Evolutionary conservation across 2,329 filamentous ascomycete species (phyloP), one percentile per base, ranked within the genome.

Genomic region (Botrytis sinoallii): DNA sequence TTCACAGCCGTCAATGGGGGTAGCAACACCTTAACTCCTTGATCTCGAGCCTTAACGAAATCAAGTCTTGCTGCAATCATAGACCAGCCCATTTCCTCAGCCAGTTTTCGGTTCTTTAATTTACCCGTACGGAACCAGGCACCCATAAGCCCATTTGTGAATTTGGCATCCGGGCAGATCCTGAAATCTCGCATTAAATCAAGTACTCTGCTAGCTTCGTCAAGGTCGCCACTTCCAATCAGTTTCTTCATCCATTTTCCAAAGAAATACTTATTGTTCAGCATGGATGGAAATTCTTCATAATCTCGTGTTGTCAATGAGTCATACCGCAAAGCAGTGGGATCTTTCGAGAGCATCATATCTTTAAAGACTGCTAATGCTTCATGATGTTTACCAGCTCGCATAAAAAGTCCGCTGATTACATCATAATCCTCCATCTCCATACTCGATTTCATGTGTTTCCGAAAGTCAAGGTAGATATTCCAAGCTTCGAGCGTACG

Each of bases 241-340:
- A 97, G 88, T 68, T 92, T 90, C 82, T 95, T 95, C 79, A 97
- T 87, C 95, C 94, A 97, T 78, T 93, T 95, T 48, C 91, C 92
- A 77, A 94, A 92, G 82, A 97, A 93, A 82, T 94, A 95, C 76
- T 91, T 90, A 81, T 97, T 96, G 64, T 85, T 84, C 72, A 88
- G 86, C 48, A 81, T 81, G 20, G 82, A 80, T 7, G 89, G 89
- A 32, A 91, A 79, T 2, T 40, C 12, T 10, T 40, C 35, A 55
- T 60, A 40, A 66, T 40, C 29, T 38, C 14, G 55, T n/a, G 65
- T 52, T 32, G 44, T 40, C 25, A 64, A 35, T 14, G 80, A 81
- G 74, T 81, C 78, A 64, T 77, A 61, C 18, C 68, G 59, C 25
- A 40, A 55, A 35, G 60, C 57, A 72, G 69, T 67, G 52, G 68